phyloP scores from a whole-genome alignment of 2,329 filamentous ascomycete genomes.

The Pyrenophora teres region DNA sequence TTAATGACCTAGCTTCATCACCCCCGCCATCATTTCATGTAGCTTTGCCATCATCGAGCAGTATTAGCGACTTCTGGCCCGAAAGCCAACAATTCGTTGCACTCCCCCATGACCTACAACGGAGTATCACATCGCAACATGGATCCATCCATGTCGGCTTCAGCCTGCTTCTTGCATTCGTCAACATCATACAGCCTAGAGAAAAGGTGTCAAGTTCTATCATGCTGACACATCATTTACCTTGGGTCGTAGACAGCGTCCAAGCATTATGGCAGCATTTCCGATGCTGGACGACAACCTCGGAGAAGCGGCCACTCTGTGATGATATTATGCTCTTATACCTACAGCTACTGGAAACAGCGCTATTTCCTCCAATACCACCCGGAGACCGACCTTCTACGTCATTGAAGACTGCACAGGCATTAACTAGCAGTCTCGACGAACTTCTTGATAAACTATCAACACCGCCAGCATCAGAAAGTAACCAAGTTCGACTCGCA shows the following conservation, averaged over 20 bases:
- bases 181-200: constrained; percentile 3
- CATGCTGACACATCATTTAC: constrained; percentile 23
- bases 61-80: constrained; percentile 46
- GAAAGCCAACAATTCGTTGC: constrained; percentile 49
- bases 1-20: constrained; percentile 20
- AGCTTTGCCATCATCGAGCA: constrained; percentile 48
- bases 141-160: constrained; percentile 36
- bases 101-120: constrained; percentile 49
- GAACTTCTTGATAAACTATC: constrained; percentile 26
- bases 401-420: constrained; percentile 29
- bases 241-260: constrained; percentile 36
- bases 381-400: constrained; percentile 8
- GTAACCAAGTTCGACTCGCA: constrained; percentile 34
- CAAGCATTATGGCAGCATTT: constrained; percentile 33
- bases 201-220: background rate
- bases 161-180: constrained; percentile 29
- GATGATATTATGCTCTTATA: constrained; percentile 29
- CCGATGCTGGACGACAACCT: constrained; percentile 23
- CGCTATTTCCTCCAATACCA: constrained; percentile 11
- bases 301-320: constrained; percentile 16
- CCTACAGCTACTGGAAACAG: constrained; percentile 28
- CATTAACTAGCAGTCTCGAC: constrained; percentile 23
- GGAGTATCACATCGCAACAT: constrained; percentile 27
- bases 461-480: constrained; percentile 18
- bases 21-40: constrained; percentile 29